These are phyloP conservation scores for Hemisphaericaspora subhashii DNA, from an alignment of 1,139 yeast species.

Conservation along the genomic window DNA sequence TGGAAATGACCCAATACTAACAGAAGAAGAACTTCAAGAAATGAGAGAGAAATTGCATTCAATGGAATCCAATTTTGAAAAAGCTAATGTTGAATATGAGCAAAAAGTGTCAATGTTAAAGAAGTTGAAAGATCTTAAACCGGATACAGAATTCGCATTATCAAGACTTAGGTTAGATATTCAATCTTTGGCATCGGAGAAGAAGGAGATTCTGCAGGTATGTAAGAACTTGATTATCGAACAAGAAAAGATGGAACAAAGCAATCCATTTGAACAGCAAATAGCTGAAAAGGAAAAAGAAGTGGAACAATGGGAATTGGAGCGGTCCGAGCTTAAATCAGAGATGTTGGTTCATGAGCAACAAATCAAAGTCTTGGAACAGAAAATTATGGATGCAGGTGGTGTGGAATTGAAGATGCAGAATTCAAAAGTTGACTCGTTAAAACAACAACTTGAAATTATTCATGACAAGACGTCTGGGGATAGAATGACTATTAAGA, in stretches of 20 bases:
- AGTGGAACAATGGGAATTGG: constrained; percentile 34
- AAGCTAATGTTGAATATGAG: constrained; percentile 51
- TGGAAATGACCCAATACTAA: constrained; percentile 21
- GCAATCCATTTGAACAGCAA: constrained; percentile 32
- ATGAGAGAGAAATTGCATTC: constrained; percentile 54
- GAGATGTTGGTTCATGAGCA: constrained; percentile 61
- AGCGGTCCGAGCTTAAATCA: constrained; percentile 45
- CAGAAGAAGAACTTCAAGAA: constrained; percentile 60
- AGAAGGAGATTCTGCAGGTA: constrained; percentile 39
- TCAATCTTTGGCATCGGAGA: constrained; percentile 53
- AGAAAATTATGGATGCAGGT: constrained; percentile 85
- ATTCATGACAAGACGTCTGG: constrained; percentile 59
- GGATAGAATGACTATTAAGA: constrained; percentile 60
- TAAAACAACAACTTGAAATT: constrained; percentile 66
- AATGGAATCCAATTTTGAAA: constrained; percentile 57
- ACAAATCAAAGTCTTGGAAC: constrained; percentile 62
- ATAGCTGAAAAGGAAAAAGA: constrained; percentile 38
- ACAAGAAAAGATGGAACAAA: constrained; percentile 27
- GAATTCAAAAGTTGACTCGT: constrained; percentile 77
- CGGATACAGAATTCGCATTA: constrained; percentile 65
- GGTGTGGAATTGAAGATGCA: constrained; percentile 84
- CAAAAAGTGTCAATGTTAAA: constrained; percentile 63
- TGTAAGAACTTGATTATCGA: constrained; percentile 41
- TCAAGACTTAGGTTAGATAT: constrained; percentile 66
- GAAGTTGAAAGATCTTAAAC: constrained; percentile 62